These are phyloP conservation scores for Phytopythium boreale DNA, from an alignment of 352 stramenopile species.

Conservation along the genomic window DNA sequence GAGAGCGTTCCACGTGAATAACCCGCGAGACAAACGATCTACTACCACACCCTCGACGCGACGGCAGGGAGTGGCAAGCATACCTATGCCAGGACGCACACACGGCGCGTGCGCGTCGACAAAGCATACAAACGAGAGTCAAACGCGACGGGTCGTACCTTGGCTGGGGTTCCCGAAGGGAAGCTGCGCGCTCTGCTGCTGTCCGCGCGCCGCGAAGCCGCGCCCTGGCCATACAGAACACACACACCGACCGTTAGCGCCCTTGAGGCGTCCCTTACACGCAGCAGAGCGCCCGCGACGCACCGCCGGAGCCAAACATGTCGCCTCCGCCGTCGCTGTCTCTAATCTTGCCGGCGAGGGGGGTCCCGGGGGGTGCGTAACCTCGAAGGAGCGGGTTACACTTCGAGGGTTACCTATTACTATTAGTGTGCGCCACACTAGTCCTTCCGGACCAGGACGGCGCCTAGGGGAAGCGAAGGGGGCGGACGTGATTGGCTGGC, in stretches of 20 bases:
- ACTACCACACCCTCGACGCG: not conserved
- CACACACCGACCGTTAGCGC: not conserved
- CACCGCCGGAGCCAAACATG: conserved; percentile 40
- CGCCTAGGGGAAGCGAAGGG: not conserved
- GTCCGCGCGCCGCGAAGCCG: conserved; percentile 5
- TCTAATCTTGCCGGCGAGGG: not conserved
- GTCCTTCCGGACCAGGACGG: not conserved
- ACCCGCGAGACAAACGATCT: not conserved
- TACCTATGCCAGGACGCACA: not conserved
- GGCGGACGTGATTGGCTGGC: conserved; percentile 40
- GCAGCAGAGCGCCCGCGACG: conserved; percentile 9
- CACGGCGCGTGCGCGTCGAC: not conserved
- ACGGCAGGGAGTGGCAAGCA: not conserved
- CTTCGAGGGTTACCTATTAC: not conserved
- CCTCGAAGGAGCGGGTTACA: too few relatives aligned
- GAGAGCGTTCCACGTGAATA: conserved; percentile 3
- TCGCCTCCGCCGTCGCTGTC: not conserved
- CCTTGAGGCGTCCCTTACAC: not conserved
- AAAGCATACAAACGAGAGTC: not conserved
- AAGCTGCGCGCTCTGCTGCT: conserved; percentile 15
- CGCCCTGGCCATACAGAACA: not conserved
- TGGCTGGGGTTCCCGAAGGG: conserved; percentile 31
- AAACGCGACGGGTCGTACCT: conserved; percentile 29
- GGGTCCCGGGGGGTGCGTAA: too few relatives aligned
- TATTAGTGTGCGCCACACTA: conserved; percentile 9